Percentiles rank a stretch among this genome's conserved stretches.
Conservation (phyloP, 1,284 basidiomycete species). For the Caloboletus inedulis region DNA sequence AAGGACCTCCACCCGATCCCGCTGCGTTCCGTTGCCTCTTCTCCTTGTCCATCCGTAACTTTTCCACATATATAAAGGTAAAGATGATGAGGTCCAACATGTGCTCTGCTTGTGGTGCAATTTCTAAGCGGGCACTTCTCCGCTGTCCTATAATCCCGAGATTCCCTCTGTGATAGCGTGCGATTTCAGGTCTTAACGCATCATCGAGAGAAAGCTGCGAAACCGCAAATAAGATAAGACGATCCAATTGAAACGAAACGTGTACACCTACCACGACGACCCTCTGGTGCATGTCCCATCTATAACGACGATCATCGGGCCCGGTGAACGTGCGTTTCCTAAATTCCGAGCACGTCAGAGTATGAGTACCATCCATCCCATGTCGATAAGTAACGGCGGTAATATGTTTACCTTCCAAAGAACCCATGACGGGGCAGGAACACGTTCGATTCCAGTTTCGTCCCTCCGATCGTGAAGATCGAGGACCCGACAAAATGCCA, state of each 20-base stretch:
- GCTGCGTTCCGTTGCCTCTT: constrained; percentile 1
- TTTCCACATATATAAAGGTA: constrained; percentile 40
- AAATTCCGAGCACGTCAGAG: neutral
- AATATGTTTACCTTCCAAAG: constrained; percentile 15
- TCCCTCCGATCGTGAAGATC: constrained; percentile 20
- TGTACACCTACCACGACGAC: constrained; percentile 19
- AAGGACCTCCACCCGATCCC: constrained; percentile 20
- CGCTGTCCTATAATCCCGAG: constrained; percentile 23
- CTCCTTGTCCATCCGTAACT: constrained; percentile 31
- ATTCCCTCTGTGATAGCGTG: constrained; percentile 26
- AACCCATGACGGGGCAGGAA: constrained; percentile 23
- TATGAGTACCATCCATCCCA: neutral
- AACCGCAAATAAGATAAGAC: neutral
- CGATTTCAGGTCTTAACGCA: constrained; percentile 18
- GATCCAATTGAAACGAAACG: neutral
- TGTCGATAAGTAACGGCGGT: neutral
- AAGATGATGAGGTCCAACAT: constrained; percentile 39
- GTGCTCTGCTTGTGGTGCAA: constrained; percentile 33
- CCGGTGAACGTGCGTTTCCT: constrained; percentile 31
- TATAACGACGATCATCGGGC: constrained; percentile 22
- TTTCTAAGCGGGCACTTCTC: constrained; percentile 33
- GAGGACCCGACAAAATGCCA: constrained; percentile 24
- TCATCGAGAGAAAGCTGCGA: constrained; percentile 27
- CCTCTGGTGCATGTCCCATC: constrained; percentile 23
- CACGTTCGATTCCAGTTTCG: constrained; percentile 14